Evolutionary conservation across 208 protist species (phyloP).

Genomic region (Giardia duodenalis): DNA sequence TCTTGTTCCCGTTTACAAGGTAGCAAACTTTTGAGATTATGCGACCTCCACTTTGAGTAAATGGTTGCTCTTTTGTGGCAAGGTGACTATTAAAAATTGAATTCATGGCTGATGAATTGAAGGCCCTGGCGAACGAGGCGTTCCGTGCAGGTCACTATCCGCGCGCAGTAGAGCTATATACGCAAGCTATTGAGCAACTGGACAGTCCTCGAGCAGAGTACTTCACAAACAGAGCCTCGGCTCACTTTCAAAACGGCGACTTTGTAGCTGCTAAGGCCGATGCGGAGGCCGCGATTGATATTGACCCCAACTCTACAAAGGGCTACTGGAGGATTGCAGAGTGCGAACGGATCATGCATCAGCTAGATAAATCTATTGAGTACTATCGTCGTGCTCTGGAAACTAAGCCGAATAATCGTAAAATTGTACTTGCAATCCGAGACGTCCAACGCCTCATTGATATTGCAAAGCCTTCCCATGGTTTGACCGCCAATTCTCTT

Average conservation of each 20-base stretch:
- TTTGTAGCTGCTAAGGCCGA: background rate
- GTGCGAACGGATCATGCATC: background rate
- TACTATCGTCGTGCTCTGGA: background rate
- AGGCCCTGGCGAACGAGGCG: background rate
- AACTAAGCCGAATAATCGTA: background rate
- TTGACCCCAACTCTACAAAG: slow-evolving; percentile 14
- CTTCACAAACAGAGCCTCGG: background rate
- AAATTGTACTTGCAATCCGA: background rate
- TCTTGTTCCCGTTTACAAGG: too few relatives aligned
- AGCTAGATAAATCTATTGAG: background rate
- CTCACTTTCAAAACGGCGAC: slow-evolving; percentile 17
- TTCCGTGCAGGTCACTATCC: background rate
- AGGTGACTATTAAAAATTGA: too few relatives aligned
- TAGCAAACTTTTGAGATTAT: too few relatives aligned
- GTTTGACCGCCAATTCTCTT: background rate
- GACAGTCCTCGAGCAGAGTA: background rate
- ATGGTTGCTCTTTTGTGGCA: too few relatives aligned
- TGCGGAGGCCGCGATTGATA: background rate
- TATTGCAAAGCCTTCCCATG: background rate
- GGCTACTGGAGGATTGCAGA: slow-evolving; percentile 24
- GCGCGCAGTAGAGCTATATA: background rate
- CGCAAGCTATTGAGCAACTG: background rate
- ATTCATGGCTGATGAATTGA: slow-evolving; percentile 22
- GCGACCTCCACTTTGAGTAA: too few relatives aligned
- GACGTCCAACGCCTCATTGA: background rate